These are phyloP conservation scores for Zoysia matrella DNA, from an alignment of 202 grass and related monocot genomes.

Conservation along the genomic window DNA sequence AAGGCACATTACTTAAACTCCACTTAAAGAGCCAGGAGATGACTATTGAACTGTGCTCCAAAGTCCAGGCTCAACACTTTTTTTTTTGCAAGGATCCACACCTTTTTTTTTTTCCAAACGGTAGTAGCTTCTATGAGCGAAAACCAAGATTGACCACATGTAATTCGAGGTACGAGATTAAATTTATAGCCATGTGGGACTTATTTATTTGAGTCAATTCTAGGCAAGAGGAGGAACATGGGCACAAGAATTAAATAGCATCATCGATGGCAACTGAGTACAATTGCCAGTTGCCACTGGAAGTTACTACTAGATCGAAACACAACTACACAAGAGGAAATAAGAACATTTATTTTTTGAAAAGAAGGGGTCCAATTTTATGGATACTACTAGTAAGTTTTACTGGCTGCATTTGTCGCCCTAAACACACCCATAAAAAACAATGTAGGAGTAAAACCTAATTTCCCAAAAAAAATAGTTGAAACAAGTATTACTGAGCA, in stretches of 20 bases:
- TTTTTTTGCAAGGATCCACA: constrained; percentile 31
- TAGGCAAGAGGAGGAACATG: constrained; percentile 32
- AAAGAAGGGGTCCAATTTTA: no score
- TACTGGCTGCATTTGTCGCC: neutral
- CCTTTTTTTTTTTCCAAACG: constrained; percentile 20
- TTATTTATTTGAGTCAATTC: constrained; percentile 37
- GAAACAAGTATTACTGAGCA: neutral
- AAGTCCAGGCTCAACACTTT: constrained; percentile 36
- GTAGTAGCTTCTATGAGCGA: constrained; percentile 25
- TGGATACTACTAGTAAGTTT: neutral
- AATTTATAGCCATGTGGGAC: constrained; percentile 42
- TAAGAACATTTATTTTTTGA: neutral
- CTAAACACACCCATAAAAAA: neutral
- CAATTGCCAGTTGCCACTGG: neutral
- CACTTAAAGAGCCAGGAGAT: constrained; percentile 53
- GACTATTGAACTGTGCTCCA: neutral
- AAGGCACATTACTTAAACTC: constrained; percentile 49
- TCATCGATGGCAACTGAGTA: neutral
- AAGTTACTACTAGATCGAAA: constrained; percentile 27
- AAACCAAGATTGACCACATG: constrained; percentile 31
- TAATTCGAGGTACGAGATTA: constrained; percentile 15
- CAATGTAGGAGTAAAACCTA: constrained; percentile 2
- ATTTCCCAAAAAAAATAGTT: neutral
- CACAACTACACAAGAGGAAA: constrained; percentile 17
- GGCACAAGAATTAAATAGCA: constrained; percentile 12